phyloP scores from a whole-genome alignment of 352 stramenopile genomes.

The Globisporangium nodosum region DNA sequence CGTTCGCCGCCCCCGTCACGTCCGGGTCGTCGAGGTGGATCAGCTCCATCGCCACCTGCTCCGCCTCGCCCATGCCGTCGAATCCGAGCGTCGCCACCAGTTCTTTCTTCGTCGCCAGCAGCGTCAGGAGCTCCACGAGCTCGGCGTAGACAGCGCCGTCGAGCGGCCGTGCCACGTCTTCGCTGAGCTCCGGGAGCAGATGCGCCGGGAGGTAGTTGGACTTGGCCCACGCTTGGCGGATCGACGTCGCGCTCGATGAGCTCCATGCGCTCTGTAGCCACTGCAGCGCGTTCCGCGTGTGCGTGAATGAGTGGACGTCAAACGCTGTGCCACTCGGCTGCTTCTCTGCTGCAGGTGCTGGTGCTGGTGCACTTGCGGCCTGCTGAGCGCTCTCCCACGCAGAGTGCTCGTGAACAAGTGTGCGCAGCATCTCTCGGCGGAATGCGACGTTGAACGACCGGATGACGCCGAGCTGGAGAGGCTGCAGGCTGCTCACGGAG shows the following conservation, averaged over 20 bases:
- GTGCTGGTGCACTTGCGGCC: not conserved
- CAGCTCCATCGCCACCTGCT: constrained; percentile 31
- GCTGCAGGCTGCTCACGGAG: constrained; percentile 30
- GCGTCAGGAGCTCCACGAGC: constrained; percentile 21
- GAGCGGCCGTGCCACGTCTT: constrained; percentile 9
- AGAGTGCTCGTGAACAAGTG: constrained; percentile 29
- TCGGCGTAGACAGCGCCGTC: constrained; percentile 6
- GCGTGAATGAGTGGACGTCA: constrained; percentile 38
- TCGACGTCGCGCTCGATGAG: constrained; percentile 18
- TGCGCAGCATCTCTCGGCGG: constrained; percentile 49
- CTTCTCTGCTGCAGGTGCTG: not conserved
- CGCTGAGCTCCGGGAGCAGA: constrained; percentile 22
- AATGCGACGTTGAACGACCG: constrained; percentile 57
- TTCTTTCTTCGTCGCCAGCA: constrained; percentile 16
- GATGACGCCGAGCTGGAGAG: constrained; percentile 53
- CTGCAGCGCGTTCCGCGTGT: constrained; percentile 35
- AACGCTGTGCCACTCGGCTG: constrained; percentile 10
- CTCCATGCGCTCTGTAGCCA: constrained; percentile 47
- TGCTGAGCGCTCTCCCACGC: constrained; percentile 5
- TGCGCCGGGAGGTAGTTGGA: constrained; percentile 28
- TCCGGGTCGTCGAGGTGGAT: constrained; percentile 40
- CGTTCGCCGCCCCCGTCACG: constrained; percentile 3
- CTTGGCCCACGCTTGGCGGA: constrained; percentile 35
- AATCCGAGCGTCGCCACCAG: constrained; percentile 33
- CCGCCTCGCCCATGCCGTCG: constrained; percentile 16